Conservation (phyloP, 768 basidiomycete genomes). For the Boletellus sp. region DNA sequence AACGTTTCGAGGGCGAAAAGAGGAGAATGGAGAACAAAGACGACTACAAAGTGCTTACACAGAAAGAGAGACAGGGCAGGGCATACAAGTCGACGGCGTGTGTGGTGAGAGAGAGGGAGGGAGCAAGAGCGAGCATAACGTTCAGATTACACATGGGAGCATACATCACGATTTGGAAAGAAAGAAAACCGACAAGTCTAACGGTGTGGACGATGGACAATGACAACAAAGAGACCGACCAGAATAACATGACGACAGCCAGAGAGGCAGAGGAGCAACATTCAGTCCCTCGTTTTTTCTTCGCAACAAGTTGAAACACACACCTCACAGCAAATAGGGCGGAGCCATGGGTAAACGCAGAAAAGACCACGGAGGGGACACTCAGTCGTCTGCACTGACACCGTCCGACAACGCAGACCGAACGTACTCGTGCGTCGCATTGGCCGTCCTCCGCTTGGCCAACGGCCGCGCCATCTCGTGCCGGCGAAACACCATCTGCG, state of each 20-base stretch:
- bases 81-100: too few relatives aligned
- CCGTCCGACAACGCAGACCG: constrained; percentile 30
- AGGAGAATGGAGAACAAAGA: too few relatives aligned
- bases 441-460: constrained; percentile 32
- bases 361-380: background rate
- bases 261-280: background rate
- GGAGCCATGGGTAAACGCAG: constrained; percentile 10
- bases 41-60: too few relatives aligned
- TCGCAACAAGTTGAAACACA: constrained; percentile 8
- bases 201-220: too few relatives aligned
- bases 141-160: constrained; percentile 5
- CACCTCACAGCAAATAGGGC: constrained; percentile 23
- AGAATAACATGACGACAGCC: constrained; percentile 11
- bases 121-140: too few relatives aligned
- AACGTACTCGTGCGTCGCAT: constrained; percentile 18
- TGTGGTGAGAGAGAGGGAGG: too few relatives aligned
- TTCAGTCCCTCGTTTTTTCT: constrained; percentile 23
- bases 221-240: constrained; percentile 11
- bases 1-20: too few relatives aligned
- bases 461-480: constrained; percentile 38
- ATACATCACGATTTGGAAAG: constrained; percentile 13
- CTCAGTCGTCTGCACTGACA: constrained; percentile 14
- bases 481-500: constrained; percentile 46
- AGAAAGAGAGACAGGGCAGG: too few relatives aligned
- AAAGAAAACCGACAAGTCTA: too few relatives aligned